phyloP scores from a whole-genome alignment of 768 basidiomycete genomes.

The Agrocybe pediades region DNA sequence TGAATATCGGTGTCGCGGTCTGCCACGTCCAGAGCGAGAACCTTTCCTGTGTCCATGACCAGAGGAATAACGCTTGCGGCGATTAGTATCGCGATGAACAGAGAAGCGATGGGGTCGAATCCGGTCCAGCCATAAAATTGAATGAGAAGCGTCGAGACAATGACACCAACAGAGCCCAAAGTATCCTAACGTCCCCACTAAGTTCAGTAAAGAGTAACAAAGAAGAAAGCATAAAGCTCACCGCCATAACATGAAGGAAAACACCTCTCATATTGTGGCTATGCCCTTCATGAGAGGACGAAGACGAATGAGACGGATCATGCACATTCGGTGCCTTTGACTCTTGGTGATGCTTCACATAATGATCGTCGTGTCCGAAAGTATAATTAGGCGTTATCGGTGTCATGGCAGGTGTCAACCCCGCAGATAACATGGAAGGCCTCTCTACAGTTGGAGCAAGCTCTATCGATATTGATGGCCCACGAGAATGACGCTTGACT shows the following conservation, averaged over 20 bases:
- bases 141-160: conserved; percentile 94
- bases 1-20: conserved; percentile 56
- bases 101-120: conserved; percentile 95
- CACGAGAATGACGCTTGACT: conserved; percentile 19
- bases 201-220: not conserved
- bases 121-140: conserved; percentile 98
- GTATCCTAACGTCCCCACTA: conserved; percentile 63
- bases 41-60: conserved; percentile 89
- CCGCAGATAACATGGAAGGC: not conserved
- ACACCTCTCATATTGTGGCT: conserved; percentile 99
- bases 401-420: conserved; percentile 28
- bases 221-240: conserved; percentile 33
- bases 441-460: conserved; percentile 3
- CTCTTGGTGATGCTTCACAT: conserved; percentile 49
- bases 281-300: conserved; percentile 74
- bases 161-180: conserved; percentile 95
- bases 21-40: conserved; percentile 87
- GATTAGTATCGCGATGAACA: conserved; percentile 95
- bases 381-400: conserved; percentile 73
- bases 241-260: conserved; percentile 96
- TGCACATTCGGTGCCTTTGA: conserved; percentile 45
- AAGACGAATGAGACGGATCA: conserved; percentile 28
- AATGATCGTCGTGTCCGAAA: conserved; percentile 53
- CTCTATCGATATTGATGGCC: conserved; percentile 23
- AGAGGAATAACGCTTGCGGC: conserved; percentile 95